A percentile compares a stretch with the other conserved stretches of the same genome.
phyloP scores from a whole-genome alignment of 345 rosid genomes.

The Gossypioides kirkii region DNA sequence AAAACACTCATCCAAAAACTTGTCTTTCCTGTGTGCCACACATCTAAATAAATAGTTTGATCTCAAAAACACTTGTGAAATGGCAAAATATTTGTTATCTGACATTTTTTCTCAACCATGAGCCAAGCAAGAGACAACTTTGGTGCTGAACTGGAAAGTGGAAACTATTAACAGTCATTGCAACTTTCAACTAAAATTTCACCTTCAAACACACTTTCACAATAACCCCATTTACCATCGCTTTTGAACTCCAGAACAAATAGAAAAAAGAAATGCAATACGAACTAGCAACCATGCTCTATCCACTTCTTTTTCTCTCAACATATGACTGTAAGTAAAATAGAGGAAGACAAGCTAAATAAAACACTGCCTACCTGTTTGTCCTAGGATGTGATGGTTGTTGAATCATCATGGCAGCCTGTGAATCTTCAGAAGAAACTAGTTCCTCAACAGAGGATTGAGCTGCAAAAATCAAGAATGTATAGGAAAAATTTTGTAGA shows the following conservation, averaged over 20 bases:
- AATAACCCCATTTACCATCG: neutral
- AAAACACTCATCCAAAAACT: neutral
- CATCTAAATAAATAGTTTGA: neutral
- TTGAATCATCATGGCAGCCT: conserved; percentile 34
- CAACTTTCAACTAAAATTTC: neutral
- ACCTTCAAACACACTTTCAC: neutral
- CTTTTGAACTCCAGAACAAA: neutral
- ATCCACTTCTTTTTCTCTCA: neutral
- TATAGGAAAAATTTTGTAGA: neutral
- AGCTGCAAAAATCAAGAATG: conserved; percentile 33
- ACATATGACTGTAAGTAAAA: neutral
- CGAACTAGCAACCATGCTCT: neutral
- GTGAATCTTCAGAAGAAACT: conserved; percentile 39
- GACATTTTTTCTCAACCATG: neutral
- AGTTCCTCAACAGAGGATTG: conserved; percentile 45
- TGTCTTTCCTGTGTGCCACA: neutral
- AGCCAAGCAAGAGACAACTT: neutral
- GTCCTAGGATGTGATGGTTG: conserved; percentile 39
- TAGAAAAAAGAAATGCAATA: neutral
- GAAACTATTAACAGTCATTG: neutral
- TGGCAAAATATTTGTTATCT: neutral
- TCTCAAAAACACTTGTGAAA: neutral
- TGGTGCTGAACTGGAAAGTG: neutral
- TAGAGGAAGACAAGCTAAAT: neutral
- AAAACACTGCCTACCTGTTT: conserved; percentile 48